Percentiles rank a stretch among this genome's conserved stretches.
Conservation (phyloP, 331 rosid genomes). For the Acacia pycnantha region DNA sequence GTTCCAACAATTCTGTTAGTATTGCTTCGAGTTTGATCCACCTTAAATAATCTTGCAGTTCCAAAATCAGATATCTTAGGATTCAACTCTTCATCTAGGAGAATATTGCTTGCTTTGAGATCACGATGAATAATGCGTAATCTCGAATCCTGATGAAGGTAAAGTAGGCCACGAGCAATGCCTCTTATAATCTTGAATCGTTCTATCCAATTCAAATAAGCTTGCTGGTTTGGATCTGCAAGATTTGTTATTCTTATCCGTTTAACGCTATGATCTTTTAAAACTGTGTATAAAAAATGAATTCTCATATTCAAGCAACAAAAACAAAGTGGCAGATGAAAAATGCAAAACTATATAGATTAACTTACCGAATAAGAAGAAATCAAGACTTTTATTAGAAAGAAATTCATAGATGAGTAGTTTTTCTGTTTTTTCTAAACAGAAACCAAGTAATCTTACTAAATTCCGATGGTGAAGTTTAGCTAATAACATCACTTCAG, state of each 20-base stretch:
- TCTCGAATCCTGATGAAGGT: constrained; percentile 54
- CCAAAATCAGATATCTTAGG: constrained; percentile 64
- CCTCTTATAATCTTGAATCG: constrained; percentile 34
- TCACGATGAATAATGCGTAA: constrained; percentile 43
- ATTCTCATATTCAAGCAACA: background rate
- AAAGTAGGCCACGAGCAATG: constrained; percentile 42
- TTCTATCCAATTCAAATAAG: constrained; percentile 24
- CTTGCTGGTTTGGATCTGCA: constrained; percentile 22
- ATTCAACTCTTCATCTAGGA: constrained; percentile 42
- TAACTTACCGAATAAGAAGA: constrained; percentile 45
- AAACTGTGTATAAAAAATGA: background rate
- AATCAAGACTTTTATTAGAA: constrained; percentile 17
- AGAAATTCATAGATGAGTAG: background rate
- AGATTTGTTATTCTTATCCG: background rate
- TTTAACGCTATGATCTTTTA: background rate
- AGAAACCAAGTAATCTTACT: background rate
- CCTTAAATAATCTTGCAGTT: constrained; percentile 35
- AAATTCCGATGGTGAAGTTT: background rate
- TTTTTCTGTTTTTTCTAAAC: background rate
- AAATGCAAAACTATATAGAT: background rate
- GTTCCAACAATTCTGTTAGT: constrained; percentile 47
- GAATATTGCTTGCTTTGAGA: constrained; percentile 46
- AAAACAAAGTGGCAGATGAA: background rate
- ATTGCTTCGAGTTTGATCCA: constrained; percentile 32
- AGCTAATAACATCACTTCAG: background rate